phyloP scores from a whole-genome alignment of 306 rosid species.

The Gillenia trifoliata region DNA sequence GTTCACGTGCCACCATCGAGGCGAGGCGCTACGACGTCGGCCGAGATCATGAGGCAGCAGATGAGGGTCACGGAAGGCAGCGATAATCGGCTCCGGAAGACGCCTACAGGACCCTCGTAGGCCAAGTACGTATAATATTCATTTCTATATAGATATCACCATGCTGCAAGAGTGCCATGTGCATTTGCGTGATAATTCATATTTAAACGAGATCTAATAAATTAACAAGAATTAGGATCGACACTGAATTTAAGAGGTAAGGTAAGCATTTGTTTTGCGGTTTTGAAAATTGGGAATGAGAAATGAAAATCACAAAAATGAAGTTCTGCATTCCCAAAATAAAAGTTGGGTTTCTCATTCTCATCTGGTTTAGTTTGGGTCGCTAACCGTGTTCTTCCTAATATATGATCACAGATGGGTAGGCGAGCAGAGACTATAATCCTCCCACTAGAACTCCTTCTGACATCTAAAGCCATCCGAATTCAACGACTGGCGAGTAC shows the following conservation, averaged over 20 bases:
- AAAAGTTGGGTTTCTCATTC: no score
- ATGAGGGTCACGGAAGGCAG: slow-evolving; percentile 90
- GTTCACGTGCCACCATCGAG: slow-evolving; percentile 29
- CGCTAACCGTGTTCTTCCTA: not conserved
- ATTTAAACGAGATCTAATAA: not conserved
- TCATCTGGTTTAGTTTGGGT: not conserved
- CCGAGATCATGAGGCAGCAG: slow-evolving; percentile 96
- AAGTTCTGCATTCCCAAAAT: no score
- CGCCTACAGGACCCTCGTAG: slow-evolving; percentile 80
- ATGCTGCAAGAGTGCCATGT: not conserved
- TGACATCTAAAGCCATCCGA: slow-evolving; percentile 82
- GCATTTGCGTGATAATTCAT: not conserved
- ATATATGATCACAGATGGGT: slow-evolving; percentile 47
- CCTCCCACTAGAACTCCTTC: slow-evolving; percentile 79
- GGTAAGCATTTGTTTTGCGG: not conserved
- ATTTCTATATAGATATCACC: not conserved
- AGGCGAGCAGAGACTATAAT: slow-evolving; percentile 90
- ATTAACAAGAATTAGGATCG: no score
- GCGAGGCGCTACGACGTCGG: slow-evolving; percentile 94
- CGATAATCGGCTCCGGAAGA: slow-evolving; percentile 74
- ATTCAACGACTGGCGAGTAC: slow-evolving; percentile 80
- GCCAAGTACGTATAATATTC: slow-evolving; percentile 76
- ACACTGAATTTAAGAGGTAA: no score
- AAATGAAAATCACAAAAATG: no score
- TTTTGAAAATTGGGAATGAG: not conserved